These are phyloP conservation scores for Hibiscus tridactylites DNA, from an alignment of 345 rosid genomes.

Conservation along the genomic window DNA sequence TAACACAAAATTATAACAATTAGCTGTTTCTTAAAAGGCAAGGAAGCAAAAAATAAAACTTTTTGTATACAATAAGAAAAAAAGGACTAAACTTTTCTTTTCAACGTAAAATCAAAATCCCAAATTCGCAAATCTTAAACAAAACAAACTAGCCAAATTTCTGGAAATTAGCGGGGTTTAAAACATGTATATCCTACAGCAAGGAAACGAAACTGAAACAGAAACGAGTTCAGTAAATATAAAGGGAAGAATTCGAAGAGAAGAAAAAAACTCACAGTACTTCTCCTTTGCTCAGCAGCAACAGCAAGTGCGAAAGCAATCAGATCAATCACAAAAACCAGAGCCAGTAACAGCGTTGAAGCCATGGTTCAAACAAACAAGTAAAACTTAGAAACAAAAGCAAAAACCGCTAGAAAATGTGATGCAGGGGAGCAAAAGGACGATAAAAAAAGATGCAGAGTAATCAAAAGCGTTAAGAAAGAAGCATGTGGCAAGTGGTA, in stretches of 20 bases:
- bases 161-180: not conserved
- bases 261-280: constrained; percentile 44
- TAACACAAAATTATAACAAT: constrained; percentile 14
- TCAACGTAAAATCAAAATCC: not conserved
- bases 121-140: not conserved
- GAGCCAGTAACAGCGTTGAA: constrained; percentile 49
- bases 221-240: not conserved
- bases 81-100: not conserved
- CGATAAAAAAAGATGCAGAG: not conserved
- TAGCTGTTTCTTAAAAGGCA: not conserved
- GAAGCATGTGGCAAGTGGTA: constrained; percentile 12
- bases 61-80: not conserved
- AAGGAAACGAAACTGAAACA: not conserved
- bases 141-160: not conserved
- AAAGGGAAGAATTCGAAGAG: not conserved
- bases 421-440: not conserved
- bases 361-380: constrained; percentile 36
- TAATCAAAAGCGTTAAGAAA: not conserved
- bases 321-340: constrained; percentile 64
- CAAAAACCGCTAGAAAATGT: not conserved
- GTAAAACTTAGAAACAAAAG: not conserved
- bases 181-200: not conserved
- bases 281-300: constrained; percentile 91
- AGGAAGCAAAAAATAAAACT: not conserved
- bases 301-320: constrained; percentile 91